Conservation (phyloP, 441 rosid species). For the Brassica hybrid region DNA sequence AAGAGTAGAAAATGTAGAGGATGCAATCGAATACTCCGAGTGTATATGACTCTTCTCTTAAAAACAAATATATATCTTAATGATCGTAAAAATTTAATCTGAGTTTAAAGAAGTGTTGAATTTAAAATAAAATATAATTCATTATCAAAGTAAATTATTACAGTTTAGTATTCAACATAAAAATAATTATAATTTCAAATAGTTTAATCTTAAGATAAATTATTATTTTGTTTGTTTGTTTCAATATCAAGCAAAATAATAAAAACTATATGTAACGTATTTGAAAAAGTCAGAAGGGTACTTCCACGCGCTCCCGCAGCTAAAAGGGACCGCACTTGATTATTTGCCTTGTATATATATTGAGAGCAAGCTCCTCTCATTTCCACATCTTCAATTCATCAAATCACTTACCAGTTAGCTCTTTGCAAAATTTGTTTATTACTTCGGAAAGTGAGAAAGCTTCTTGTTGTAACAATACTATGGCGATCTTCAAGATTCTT, state of each 20-base stretch:
- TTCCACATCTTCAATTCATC: slow-evolving; percentile 3
- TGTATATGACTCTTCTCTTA: background rate
- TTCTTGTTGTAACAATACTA: background rate
- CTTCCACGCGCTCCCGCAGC: slow-evolving; percentile 32
- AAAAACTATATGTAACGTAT: background rate
- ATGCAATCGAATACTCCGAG: background rate
- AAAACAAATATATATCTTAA: no score
- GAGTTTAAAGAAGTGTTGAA: background rate
- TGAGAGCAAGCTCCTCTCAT: background rate
- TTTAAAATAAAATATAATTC: background rate
- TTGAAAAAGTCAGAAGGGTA: slow-evolving; percentile 27
- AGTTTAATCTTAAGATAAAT: background rate
- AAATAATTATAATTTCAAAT: background rate
- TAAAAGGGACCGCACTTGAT: slow-evolving; percentile 29
- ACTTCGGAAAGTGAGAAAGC: background rate
- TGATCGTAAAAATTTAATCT: no score
- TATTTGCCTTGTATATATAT: slow-evolving; percentile 13
- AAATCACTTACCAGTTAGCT: slow-evolving; percentile 8
- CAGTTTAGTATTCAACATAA: background rate
- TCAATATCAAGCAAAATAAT: background rate
- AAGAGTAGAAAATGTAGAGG: background rate
- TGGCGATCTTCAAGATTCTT: slow-evolving; percentile 34
- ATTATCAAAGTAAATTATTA: background rate
- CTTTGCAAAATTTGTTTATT: background rate
- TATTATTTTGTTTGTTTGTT: background rate